A percentile compares a stretch with the other conserved stretches of the same genome.
These are phyloP conservation scores for Hebeloma cylindrosporum DNA, from an alignment of 768 basidiomycete species.

Conservation along the genomic window DNA sequence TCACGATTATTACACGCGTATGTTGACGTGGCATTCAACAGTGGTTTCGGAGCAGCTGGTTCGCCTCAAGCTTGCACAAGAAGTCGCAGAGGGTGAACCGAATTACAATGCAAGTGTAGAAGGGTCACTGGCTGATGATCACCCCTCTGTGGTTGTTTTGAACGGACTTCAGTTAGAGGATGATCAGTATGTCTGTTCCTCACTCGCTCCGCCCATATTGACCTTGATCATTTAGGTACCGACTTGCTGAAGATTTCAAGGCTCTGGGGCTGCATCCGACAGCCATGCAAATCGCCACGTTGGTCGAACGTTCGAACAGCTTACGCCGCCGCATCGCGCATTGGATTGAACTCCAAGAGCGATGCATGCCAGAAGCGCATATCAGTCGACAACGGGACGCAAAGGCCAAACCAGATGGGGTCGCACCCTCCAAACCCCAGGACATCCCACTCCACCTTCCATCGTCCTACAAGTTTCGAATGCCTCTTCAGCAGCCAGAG, in stretches of 20 bases:
- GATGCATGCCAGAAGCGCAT: conserved; percentile 8
- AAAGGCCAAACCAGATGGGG: neutral
- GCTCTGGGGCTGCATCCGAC: conserved; percentile 6
- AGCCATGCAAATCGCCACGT: conserved; percentile 4
- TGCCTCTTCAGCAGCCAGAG: neutral
- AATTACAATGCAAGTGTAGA: neutral
- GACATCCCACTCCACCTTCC: conserved; percentile 10
- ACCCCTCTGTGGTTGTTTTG: too few species aligned
- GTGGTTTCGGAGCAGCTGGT: conserved; percentile 3
- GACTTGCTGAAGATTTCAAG: neutral
- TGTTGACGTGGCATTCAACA: neutral
- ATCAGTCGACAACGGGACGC: neutral
- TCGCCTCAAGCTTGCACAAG: conserved; percentile 3
- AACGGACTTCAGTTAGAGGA: neutral
- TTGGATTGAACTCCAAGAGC: conserved; percentile 11
- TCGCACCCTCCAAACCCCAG: neutral
- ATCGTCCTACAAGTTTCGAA: neutral
- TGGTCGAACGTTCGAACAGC: conserved; percentile 4
- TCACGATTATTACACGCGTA: neutral
- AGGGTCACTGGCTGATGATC: too few species aligned
- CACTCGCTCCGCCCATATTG: too few species aligned
- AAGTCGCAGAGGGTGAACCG: neutral
- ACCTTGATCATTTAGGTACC: neutral
- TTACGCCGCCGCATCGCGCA: conserved; percentile 3
- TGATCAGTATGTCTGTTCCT: neutral